A percentile compares a stretch with the other conserved stretches of the same genome.
These are phyloP conservation scores for Suhomyces faveliae DNA, from an alignment of 805 yeast species.

Conservation along the genomic window DNA sequence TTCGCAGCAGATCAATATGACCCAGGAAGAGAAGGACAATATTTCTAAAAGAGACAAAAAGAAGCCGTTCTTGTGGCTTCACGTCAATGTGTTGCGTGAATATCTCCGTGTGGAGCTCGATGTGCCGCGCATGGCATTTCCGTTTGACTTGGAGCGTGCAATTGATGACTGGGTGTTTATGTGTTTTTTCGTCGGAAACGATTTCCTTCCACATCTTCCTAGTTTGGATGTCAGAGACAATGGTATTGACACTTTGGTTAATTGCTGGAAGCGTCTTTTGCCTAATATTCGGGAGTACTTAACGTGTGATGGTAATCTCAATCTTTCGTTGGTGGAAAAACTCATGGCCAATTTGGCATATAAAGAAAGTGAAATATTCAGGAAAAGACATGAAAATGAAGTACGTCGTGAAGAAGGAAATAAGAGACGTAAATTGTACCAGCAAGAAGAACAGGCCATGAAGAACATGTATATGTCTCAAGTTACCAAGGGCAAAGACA, in stretches of 20 bases:
- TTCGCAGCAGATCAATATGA: conserved; percentile 54
- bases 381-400: conserved; percentile 66
- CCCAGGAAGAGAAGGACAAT: conserved; percentile 53
- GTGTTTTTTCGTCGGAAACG: conserved; percentile 98
- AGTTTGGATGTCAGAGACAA: conserved; percentile 92
- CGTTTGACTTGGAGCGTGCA: conserved; percentile 89
- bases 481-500: conserved; percentile 70
- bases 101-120: conserved; percentile 79
- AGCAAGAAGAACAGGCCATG: conserved; percentile 45
- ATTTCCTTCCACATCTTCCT: conserved; percentile 95
- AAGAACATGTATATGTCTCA: conserved; percentile 47
- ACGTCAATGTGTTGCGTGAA: conserved; percentile 82
- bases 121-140: conserved; percentile 66
- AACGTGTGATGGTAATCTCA: conserved; percentile 85
- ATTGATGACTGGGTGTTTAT: conserved; percentile 98
- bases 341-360: conserved; percentile 62
- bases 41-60: conserved; percentile 45
- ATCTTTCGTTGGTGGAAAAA: conserved; percentile 72
- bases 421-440: conserved; percentile 53
- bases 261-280: conserved; percentile 76
- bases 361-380: conserved; percentile 78
- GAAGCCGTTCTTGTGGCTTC: conserved; percentile 93
- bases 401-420: conserved; percentile 62
- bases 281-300: conserved; percentile 71
- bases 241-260: conserved; percentile 78